Base-by-base conservation (phyloP, 495 filamentous ascomycete species). In the Neurospora sp. region DNA sequence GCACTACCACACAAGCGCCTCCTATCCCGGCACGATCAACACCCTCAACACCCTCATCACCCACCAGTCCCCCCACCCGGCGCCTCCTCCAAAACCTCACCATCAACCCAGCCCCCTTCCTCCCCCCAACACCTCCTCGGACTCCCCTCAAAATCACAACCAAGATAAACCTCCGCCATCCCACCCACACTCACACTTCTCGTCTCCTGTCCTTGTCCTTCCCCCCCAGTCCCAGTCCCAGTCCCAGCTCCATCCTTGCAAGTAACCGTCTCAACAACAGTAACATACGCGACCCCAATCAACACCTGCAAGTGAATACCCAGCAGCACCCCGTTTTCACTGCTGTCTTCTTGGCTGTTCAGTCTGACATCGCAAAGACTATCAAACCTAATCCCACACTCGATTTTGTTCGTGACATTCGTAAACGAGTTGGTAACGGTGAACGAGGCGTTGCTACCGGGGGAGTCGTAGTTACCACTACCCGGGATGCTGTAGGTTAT, bases 361-460 rank as follows among this genome's bases (percentile, higher is more conserved):
- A 27, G 22, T 27, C 3, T 27, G n/a, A 73, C 69, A 39, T 68
- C 46, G n/a, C 74, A 73, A 10, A 70, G 5, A 20, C 68, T 73
- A 42, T 72, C 70, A 39, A 69, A 44, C 18, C 69, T 35, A 1
- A 75, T 5, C 0, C 9, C 6, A 22, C 74, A 73, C 3, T 14
- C 27, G 12, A 73, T 40, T 0, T 31, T 0, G 14, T 73, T 41
- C 0, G 48, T 73, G 0, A 9, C 3, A 4, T 71, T 73, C 14
- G 74, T 71, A 14, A 37, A 3, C 3, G 69, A 46, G 72, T 71
- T 73, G 20, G 69, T 69, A 5, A 75, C 22, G 35, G 10, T 27
- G 35, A 73, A 73, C 0, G 69, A 69, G 38, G 70, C 73, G 46
- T 31, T 72, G 39, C n/a, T n/a, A n/a, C 35, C 27, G 35, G 59